Percentiles rank a stretch among this genome's conserved stretches.
Evolutionary conservation across 139 green algal species (phyloP).

Genomic region (Closterium sp.): DNA sequence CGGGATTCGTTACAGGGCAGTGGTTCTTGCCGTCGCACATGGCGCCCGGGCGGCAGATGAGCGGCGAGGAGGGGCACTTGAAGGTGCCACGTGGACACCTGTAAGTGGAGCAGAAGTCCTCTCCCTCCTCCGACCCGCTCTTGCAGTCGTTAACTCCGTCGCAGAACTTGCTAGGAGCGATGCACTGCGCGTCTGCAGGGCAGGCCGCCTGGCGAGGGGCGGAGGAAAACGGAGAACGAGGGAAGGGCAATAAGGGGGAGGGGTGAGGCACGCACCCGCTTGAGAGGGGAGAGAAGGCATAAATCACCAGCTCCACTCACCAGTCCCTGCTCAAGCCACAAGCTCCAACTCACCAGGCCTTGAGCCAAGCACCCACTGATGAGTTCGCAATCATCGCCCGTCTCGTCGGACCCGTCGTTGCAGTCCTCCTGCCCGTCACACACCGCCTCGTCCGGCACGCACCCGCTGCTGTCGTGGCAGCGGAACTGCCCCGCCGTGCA

Average conservation of each 20-base stretch:
- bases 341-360: not conserved
- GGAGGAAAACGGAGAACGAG: too few species aligned
- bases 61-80: conserved; percentile 1
- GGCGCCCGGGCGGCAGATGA: not conserved
- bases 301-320: too few species aligned
- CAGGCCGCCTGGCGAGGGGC: not conserved
- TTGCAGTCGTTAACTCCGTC: conserved; percentile 13
- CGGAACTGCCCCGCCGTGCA: not conserved
- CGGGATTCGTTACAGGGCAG: not conserved
- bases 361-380: not conserved
- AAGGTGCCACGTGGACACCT: not conserved
- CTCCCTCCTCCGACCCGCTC: not conserved
- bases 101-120: not conserved
- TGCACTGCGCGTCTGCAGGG: not conserved
- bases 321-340: not conserved
- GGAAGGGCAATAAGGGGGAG: too few species aligned
- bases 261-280: too few species aligned
- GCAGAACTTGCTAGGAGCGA: not conserved
- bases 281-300: too few species aligned
- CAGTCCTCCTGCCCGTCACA: not conserved
- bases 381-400: not conserved
- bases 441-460: not conserved
- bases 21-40: not conserved
- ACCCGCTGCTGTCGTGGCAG: not conserved
- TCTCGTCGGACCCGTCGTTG: not conserved